These are phyloP conservation scores for Leishmania tropica DNA, from an alignment of 208 protist genomes.

Conservation along the genomic window DNA sequence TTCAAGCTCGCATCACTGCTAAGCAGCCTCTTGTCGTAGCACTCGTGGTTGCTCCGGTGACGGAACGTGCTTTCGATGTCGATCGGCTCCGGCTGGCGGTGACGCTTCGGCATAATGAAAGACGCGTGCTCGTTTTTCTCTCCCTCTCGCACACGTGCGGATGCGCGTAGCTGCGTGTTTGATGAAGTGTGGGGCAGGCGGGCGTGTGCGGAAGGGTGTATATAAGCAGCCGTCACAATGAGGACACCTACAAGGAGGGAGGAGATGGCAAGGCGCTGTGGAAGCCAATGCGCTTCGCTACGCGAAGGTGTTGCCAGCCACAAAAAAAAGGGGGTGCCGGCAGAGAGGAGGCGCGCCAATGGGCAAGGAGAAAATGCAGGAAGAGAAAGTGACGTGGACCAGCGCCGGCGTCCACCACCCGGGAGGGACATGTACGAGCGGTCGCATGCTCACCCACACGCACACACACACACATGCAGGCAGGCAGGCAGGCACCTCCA, in stretches of 20 bases:
- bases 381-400: neutral
- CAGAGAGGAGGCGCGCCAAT: neutral
- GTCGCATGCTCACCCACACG: neutral
- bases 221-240: neutral
- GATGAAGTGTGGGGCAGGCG: neutral
- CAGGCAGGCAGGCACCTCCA: neutral
- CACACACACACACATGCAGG: neutral
- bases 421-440: neutral
- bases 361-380: neutral
- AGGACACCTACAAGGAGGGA: neutral
- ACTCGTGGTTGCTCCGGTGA: slow-evolving; percentile 5
- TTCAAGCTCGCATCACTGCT: neutral
- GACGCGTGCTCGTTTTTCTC: neutral
- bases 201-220: neutral
- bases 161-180: neutral
- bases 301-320: neutral
- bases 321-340: neutral
- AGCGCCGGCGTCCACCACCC: neutral
- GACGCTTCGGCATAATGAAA: slow-evolving; percentile 70
- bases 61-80: slow-evolving; percentile 25
- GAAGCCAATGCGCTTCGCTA: neutral
- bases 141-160: neutral
- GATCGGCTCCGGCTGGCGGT: slow-evolving; percentile 75
- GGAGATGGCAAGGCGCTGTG: neutral
- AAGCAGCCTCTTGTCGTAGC: neutral